Conservation (phyloP, 768 basidiomycete genomes). For the Trametes villosa region DNA sequence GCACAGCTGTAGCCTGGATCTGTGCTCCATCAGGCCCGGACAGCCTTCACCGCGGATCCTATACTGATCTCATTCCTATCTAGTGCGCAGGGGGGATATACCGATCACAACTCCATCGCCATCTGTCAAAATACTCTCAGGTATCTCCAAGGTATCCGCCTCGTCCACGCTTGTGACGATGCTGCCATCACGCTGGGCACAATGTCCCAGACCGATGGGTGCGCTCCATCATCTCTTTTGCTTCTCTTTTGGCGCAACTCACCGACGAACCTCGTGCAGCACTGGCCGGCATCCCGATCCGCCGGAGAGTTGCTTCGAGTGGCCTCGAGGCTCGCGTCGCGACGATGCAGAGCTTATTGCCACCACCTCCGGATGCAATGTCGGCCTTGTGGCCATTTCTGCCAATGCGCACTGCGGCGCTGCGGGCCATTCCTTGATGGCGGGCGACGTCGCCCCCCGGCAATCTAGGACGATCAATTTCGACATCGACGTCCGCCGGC, state of each 20-base stretch:
- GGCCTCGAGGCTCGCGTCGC: not conserved
- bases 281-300: not conserved
- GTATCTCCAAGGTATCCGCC: slow-evolving; percentile 5
- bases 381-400: not conserved
- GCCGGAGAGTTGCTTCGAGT: not conserved
- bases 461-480: slow-evolving; percentile 16
- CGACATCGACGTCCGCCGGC: slow-evolving; percentile 10
- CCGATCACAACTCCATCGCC: slow-evolving; percentile 18
- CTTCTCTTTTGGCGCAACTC: slow-evolving; percentile 4
- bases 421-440: slow-evolving; percentile 2
- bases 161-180: not conserved
- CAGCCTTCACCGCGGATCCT: slow-evolving; percentile 25
- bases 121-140: slow-evolving; percentile 23
- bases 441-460: slow-evolving; percentile 3
- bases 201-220: not conserved
- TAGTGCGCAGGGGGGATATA: slow-evolving; percentile 1
- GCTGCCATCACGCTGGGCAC: slow-evolving; percentile 12
- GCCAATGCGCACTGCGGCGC: too few species aligned
- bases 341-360: not conserved
- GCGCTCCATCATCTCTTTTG: slow-evolving; percentile 15
- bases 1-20: slow-evolving; percentile 15
- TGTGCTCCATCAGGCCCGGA: slow-evolving; percentile 18
- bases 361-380: slow-evolving; percentile 6
- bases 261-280: slow-evolving; percentile 4
- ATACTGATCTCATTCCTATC: slow-evolving; percentile 21